Percentiles rank a stretch among this genome's conserved stretches.
These are phyloP conservation scores for Coprinopsis strossmayeri DNA, from an alignment of 768 basidiomycete species.

Conservation along the genomic window DNA sequence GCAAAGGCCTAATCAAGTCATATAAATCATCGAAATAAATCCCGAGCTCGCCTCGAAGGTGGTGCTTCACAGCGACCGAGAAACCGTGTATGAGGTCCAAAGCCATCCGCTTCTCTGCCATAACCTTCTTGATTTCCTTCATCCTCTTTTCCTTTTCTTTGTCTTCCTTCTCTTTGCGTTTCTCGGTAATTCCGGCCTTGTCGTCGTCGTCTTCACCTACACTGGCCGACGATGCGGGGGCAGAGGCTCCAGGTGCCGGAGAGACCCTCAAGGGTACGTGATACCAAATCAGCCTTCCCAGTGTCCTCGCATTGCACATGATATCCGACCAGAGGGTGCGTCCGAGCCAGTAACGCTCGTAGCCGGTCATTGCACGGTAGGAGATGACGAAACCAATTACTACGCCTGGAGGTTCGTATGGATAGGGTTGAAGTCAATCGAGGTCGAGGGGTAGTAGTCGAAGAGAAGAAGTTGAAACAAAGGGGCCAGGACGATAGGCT, in stretches of 20 bases:
- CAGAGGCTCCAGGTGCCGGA: too few species aligned
- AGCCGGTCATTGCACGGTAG: slow-evolving; percentile 53
- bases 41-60: slow-evolving; percentile 53
- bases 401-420: too few species aligned
- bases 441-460: too few species aligned
- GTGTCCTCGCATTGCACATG: slow-evolving; percentile 40
- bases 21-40: slow-evolving; percentile 62
- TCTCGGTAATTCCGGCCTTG: too few species aligned
- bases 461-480: too few species aligned
- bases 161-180: slow-evolving; percentile 28
- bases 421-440: too few species aligned
- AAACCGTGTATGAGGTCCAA: slow-evolving; percentile 57
- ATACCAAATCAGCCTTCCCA: slow-evolving; percentile 54
- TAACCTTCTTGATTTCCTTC: slow-evolving; percentile 42
- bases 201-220: too few species aligned
- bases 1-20: slow-evolving; percentile 47
- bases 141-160: slow-evolving; percentile 24
- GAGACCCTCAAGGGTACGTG: slow-evolving; percentile 47
- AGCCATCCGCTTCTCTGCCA: slow-evolving; percentile 57
- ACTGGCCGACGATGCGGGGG: too few species aligned
- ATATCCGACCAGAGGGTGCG: slow-evolving; percentile 52
- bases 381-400: slow-evolving; percentile 62
- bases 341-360: slow-evolving; percentile 61
- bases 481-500: too few species aligned
- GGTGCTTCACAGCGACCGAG: slow-evolving; percentile 53